Evolutionary conservation across 2,329 filamentous ascomycete genomes (phyloP).

Genomic region (Epichloe sylvatica): DNA sequence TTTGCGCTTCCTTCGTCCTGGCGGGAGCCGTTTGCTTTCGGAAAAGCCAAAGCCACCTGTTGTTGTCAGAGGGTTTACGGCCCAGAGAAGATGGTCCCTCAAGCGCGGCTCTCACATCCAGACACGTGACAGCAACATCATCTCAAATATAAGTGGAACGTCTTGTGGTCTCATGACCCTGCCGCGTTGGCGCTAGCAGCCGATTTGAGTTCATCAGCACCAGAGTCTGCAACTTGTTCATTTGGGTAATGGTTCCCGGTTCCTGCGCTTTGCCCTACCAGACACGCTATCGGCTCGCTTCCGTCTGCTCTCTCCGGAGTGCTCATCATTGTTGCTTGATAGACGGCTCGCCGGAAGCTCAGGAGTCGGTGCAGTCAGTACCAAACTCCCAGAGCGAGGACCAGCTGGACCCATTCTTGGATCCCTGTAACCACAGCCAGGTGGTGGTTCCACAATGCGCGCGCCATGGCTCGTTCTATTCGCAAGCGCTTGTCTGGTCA

Average conservation of each 20-base stretch:
- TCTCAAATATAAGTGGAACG: conserved; percentile 10
- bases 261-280: background rate
- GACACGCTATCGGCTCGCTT: background rate
- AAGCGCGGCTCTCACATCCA: conserved; percentile 6
- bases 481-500: background rate
- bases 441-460: background rate
- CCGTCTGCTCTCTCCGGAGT: background rate
- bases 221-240: background rate
- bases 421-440: background rate
- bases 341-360: too few species aligned
- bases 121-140: conserved; percentile 2
- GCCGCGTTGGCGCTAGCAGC: conserved; percentile 16
- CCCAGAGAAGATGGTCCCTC: too few species aligned
- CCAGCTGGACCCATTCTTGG: background rate
- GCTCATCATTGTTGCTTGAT: too few species aligned
- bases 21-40: too few species aligned
- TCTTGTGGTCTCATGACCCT: conserved; percentile 18
- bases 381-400: background rate
- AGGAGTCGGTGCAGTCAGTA: too few species aligned
- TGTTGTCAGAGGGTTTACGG: too few species aligned
- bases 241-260: background rate
- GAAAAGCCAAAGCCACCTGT: too few species aligned
- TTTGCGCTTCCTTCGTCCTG: too few species aligned
- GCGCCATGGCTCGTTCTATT: background rate
- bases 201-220: conserved; percentile 8